Evolutionary conservation across 2,329 filamentous ascomycete genomes (phyloP), one percentile per base, ranked within the genome.

Genomic region (Coniochaeta hoffmannii): DNA sequence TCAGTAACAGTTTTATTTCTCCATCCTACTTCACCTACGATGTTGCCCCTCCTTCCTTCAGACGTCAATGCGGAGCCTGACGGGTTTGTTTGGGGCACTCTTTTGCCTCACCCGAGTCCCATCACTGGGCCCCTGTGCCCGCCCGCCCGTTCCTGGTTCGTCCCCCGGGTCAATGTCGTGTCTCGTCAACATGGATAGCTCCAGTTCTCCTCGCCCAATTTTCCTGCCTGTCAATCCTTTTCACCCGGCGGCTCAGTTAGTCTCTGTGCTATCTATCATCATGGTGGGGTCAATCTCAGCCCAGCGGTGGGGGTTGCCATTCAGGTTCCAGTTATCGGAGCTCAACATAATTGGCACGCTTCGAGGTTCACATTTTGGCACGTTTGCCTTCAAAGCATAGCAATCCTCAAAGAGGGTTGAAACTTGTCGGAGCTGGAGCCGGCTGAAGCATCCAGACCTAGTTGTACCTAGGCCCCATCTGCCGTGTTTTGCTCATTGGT

Each of bases 1-100:
- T 41, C 17, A 41, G 36, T 41, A n/a, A n/a, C n/a, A n/a, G n/a
- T 62, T 61, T 62, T 61, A 60, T 60, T 56, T 60, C 54, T 51
- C 41, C 19, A 44, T 44, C 2, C 12, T 32, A 7, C 30, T 8
- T 32, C 30, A 32, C 12, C 30, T 7, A 32, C 30, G 30, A 32
- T 12, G 30, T 7, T 41, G 36, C 36, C 36, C 36, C 36, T 41
- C 36, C 36, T 41, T 22, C 36, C n/a, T n/a, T 41, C 36, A 41
- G 36, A 46, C 24, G 41, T 28, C 41, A 46, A 46, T 8, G 41
- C 19, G 41, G 41, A 26, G 41, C 12, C 24, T 46, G 41, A 46
- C 41, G 41, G n/a, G 24, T 46, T 46, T 2, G 5, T 12, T 46
- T 28, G 19, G 41, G 41, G 22, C 9, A 8, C 22, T 15, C 14